phyloP scores from a whole-genome alignment of 2,329 filamentous ascomycete species.

The Fusarium incarnatum region DNA sequence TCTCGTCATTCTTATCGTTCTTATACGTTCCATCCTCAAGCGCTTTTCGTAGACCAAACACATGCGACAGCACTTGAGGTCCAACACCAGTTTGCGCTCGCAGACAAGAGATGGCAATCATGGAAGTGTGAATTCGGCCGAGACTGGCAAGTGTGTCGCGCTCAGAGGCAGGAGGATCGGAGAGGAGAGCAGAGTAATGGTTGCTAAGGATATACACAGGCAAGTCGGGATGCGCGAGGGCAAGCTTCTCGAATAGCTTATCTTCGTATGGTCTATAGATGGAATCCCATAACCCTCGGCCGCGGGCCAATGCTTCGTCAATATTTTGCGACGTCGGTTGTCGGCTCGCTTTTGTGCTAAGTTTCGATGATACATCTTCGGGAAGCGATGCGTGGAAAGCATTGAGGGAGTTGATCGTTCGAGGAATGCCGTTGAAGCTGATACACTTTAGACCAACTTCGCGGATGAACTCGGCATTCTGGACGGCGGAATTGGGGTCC shows the following conservation, averaged over 20 bases:
- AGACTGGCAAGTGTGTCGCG: slow-evolving; percentile 63
- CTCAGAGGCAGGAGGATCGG: slow-evolving; percentile 68
- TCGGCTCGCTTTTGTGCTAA: slow-evolving; percentile 70
- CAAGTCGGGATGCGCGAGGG: slow-evolving; percentile 81
- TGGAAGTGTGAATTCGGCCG: slow-evolving; percentile 76
- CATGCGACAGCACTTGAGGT: slow-evolving; percentile 83
- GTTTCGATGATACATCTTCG: slow-evolving; percentile 60
- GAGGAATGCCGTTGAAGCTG: slow-evolving; percentile 84
- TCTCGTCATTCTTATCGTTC: slow-evolving; percentile 50
- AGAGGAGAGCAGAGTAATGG: slow-evolving; percentile 79
- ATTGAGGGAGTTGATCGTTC: slow-evolving; percentile 84
- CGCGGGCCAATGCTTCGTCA: slow-evolving; percentile 65
- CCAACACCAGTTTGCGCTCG: slow-evolving; percentile 84
- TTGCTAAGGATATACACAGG: slow-evolving; percentile 81
- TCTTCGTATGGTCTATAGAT: slow-evolving; percentile 80
- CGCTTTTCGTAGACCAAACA: slow-evolving; percentile 83
- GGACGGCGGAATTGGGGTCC: slow-evolving; percentile 48
- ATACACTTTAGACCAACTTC: slow-evolving; percentile 83
- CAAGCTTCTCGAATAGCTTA: slow-evolving; percentile 78
- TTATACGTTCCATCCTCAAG: slow-evolving; percentile 72
- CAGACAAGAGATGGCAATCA: slow-evolving; percentile 80
- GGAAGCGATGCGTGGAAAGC: slow-evolving; percentile 76
- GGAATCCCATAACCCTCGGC: slow-evolving; percentile 76
- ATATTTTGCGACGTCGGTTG: slow-evolving; percentile 64
- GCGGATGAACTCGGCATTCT: slow-evolving; percentile 77